A percentile compares a stretch with the other conserved stretches of the same genome.
Evolutionary conservation across 2,329 filamentous ascomycete species (phyloP).

Genomic region (Colletotrichum chlorophyti): DNA sequence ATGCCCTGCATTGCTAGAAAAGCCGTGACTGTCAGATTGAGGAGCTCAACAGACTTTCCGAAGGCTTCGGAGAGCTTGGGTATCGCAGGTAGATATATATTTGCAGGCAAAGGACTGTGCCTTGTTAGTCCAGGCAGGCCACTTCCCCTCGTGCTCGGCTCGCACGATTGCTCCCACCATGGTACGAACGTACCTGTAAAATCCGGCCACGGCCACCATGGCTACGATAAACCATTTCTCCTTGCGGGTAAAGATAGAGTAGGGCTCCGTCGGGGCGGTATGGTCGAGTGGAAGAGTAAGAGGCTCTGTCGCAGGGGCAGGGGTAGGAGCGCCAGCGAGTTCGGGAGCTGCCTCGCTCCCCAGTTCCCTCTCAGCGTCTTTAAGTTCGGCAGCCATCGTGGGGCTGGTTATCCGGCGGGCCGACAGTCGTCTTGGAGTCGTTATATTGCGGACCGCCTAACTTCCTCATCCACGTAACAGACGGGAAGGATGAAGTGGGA

Average conservation of each 20-base stretch:
- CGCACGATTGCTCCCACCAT: too few relatives aligned
- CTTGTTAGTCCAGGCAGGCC: not conserved
- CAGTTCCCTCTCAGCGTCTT: too few relatives aligned
- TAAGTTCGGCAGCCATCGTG: too few relatives aligned
- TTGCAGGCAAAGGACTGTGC: slow-evolving; percentile 40
- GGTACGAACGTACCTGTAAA: slow-evolving; percentile 33
- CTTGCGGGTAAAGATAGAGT: slow-evolving; percentile 33
- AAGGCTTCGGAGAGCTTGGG: slow-evolving; percentile 38
- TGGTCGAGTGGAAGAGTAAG: slow-evolving; percentile 10
- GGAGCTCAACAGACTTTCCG: slow-evolving; percentile 34
- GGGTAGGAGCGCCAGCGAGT: not conserved
- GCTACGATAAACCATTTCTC: slow-evolving; percentile 37
- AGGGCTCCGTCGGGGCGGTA: slow-evolving; percentile 8
- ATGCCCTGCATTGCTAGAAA: slow-evolving; percentile 41
- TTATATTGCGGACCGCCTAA: too few relatives aligned
- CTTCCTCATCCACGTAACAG: too few relatives aligned
- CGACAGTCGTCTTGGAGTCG: too few relatives aligned
- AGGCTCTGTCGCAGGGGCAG: slow-evolving; percentile 1
- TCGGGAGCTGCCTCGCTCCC: too few relatives aligned
- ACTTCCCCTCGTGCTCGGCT: too few relatives aligned
- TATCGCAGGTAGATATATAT: slow-evolving; percentile 43
- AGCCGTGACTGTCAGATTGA: slow-evolving; percentile 41
- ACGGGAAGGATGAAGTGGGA: too few relatives aligned
- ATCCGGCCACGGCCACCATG: slow-evolving; percentile 35
- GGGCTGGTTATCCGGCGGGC: too few relatives aligned